Evolutionary conservation across 2,329 filamentous ascomycete species (phyloP), one percentile per base, ranked within the genome.

Genomic region (Rhinocladiella mackenziei): DNA sequence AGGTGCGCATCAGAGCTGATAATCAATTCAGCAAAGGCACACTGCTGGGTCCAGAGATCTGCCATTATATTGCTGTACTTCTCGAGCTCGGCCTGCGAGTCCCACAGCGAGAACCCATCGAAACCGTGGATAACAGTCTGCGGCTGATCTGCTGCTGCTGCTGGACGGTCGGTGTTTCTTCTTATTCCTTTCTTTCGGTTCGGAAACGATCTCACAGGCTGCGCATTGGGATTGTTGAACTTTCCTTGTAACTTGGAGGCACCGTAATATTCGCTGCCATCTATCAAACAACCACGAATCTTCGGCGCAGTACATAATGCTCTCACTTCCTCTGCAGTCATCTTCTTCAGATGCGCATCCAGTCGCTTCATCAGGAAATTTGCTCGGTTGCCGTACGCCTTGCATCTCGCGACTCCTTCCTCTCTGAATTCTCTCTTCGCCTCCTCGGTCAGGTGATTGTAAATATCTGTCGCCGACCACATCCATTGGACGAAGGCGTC

Each of bases 301-400:
- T 47, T 51, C 5, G 40, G 39, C 5, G 22, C 39, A 2, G 13
- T 10, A 15, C 43, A 46, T 11, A 50, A 28, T 4, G 23, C 34
- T 7, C 13, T 23, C n/a, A 46, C 19, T 33, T 50, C 28, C 2
- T 45, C 43, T 10, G n/a, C 19, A 8, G 34, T 39, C 17, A 48
- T 13, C 2, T 4, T 15, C 2, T 22, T 34, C 11, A 53, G 20
- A 5, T 33, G 31, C 5, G 29, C 17, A 10, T 41, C 35, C 7
- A 53, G 31, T n/a, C 50, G 30, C 36, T 53, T 53, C 20, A 15
- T 26, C 22, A 53, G 31, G 29, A 53, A 50, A 15, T 49, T 53
- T 8, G 39, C 32, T 11, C 45, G 38, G n/a, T 51, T 48, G n/a
- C 20, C 18, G 11, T n/a, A 13, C 3, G 25, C 3, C 18, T 32